Percentiles rank a stretch among this genome's conserved stretches.
Conservation (phyloP, 345 rosid genomes). For the Linum trigynum region DNA sequence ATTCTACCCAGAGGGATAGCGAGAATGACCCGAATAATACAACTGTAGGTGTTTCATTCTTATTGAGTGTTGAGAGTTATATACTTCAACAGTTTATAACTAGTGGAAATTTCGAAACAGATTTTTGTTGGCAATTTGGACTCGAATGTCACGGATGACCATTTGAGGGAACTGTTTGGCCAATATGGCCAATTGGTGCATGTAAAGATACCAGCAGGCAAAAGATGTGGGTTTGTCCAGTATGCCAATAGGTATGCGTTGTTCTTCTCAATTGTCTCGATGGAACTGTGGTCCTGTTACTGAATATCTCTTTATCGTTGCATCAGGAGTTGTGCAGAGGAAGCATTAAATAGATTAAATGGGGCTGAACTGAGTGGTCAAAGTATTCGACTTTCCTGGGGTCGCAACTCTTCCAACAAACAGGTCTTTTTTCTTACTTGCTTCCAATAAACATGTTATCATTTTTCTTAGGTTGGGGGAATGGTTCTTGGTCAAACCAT, state of each 20-base stretch:
- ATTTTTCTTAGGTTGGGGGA: too few species aligned
- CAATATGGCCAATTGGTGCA: conserved; percentile 73
- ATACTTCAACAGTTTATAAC: conserved; percentile 3
- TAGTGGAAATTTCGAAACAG: conserved; percentile 27
- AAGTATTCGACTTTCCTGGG: conserved; percentile 87
- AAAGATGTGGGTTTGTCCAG: conserved; percentile 89
- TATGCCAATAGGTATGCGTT: conserved; percentile 60
- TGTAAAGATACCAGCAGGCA: conserved; percentile 75
- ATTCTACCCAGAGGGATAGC: conserved; percentile 33
- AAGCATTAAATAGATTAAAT: conserved; percentile 56
- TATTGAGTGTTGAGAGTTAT: background rate
- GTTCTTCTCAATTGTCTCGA: background rate
- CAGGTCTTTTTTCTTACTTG: conserved; percentile 33
- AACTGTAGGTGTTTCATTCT: conserved; percentile 51
- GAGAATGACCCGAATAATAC: conserved; percentile 86
- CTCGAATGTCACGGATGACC: conserved; percentile 59
- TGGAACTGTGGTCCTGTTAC: too few species aligned
- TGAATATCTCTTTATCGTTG: conserved; percentile 7
- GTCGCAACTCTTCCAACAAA: conserved; percentile 77
- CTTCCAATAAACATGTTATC: background rate
- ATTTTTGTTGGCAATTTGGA: conserved; percentile 88
- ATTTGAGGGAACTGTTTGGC: conserved; percentile 60
- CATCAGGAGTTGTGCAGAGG: conserved; percentile 75
- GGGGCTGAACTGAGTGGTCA: conserved; percentile 74
- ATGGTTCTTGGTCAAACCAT: too few species aligned